These are phyloP conservation scores for Colletotrichum aenigma DNA, from an alignment of 2,329 filamentous ascomycete species.

Conservation along the genomic window DNA sequence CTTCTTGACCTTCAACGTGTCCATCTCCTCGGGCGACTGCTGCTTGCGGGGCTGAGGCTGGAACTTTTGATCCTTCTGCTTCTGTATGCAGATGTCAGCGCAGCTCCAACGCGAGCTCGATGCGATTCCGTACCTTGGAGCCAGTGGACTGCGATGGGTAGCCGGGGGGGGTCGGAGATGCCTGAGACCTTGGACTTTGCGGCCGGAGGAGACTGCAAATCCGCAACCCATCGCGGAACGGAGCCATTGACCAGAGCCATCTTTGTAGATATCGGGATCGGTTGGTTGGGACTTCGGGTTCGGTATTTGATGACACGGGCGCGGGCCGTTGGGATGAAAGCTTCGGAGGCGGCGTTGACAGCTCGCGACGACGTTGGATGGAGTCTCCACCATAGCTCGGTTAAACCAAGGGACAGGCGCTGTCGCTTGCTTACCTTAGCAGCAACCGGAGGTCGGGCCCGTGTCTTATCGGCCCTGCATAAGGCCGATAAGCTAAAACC, in stretches of 20 bases:
- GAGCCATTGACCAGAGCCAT: constrained; percentile 28
- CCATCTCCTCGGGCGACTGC: constrained; percentile 83
- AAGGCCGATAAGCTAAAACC: constrained; percentile 10
- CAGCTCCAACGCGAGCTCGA: background rate
- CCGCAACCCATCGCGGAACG: constrained; percentile 80
- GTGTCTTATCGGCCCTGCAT: background rate
- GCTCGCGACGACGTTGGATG: constrained; percentile 1
- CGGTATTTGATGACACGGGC: background rate
- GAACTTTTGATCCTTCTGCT: constrained; percentile 52
- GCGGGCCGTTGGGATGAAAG: background rate
- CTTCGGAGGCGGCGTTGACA: background rate
- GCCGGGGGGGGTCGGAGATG: constrained; percentile 87
- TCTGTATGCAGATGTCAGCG: constrained; percentile 35
- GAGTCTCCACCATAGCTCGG: background rate
- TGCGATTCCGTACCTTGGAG: constrained; percentile 57
- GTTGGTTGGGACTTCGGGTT: background rate
- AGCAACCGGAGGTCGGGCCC: background rate
- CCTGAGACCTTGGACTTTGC: constrained; percentile 68
- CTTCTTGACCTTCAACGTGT: constrained; percentile 96
- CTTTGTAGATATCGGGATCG: background rate
- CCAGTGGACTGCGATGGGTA: constrained; percentile 64
- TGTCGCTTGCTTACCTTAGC: constrained; percentile 14
- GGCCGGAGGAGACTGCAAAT: constrained; percentile 74
- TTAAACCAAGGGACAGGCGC: background rate
- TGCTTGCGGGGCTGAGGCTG: constrained; percentile 64